Evolutionary conservation across 1,284 basidiomycete genomes (phyloP), one percentile per base, ranked within the genome.

Genomic region (Marasmius oreades): DNA sequence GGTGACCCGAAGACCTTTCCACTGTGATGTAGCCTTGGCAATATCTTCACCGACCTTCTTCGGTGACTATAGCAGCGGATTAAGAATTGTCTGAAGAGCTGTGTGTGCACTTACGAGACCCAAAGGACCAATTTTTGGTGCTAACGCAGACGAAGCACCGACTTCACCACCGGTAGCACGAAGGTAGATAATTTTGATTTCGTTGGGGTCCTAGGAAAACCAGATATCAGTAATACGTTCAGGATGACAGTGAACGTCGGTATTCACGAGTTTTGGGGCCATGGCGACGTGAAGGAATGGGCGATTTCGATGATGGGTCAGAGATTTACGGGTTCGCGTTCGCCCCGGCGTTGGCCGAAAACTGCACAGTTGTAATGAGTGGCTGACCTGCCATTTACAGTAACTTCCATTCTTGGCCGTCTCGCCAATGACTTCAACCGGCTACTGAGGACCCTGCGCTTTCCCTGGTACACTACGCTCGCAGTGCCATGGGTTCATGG

Each of bases 31-130:
- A 61, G 97, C 96, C 79, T 99, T 99, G 71, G 97, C 97, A 72
- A 99, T 99, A 80, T 99, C 97, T 92, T 99, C 97, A 81, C 97
- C 97, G 78, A 99, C 95, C 84, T 99, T 99, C 85, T 99, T 99
- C 72, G 97, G 96, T 59, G 97, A 98, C 95, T 98, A 50, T 18
- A 66, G 50, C 26, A 55, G 55, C 1, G 33, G 52, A 46, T 62
- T 48, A 47, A 44, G 31, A 46, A 55, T 53, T 33, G 33, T 56
- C 52, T 23, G 36, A 51, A 51, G 56, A 61, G 34, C 28, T 44
- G 22, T 28, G 37, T 52, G 46, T 50, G 48, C 11, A 80, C 93
- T 73, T 74, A 98, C 96, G 70, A 99, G 82, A 94, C 96, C 96
- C 69, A 99, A 89, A 79, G 97, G 97, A 87, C 97, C 97, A 74